Conservation (phyloP, 148 eudicot species). For the Diospyros kaki region DNA sequence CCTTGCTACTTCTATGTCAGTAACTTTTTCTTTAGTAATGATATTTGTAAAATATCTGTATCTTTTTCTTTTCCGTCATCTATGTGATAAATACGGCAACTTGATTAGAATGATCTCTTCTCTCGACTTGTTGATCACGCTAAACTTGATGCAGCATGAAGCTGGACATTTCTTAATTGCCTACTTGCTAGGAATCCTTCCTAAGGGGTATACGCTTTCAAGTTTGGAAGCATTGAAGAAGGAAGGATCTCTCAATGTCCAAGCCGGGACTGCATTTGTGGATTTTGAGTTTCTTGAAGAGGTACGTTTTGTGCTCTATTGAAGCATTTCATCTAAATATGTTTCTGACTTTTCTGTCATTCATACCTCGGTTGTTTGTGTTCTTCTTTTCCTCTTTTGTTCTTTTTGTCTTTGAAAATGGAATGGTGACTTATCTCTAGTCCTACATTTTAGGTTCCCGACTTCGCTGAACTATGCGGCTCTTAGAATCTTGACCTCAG, state of each 20-base stretch:
- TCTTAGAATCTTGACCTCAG: too few species aligned
- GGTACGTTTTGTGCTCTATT: constrained; percentile 29
- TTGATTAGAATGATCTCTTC: constrained; percentile 5
- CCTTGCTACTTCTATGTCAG: background rate
- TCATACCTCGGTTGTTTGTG: background rate
- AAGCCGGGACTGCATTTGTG: constrained; percentile 93
- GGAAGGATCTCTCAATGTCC: constrained; percentile 93
- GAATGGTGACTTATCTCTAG: background rate
- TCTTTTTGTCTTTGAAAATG: background rate
- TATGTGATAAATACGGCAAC: background rate
- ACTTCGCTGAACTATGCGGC: too few species aligned
- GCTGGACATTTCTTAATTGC: constrained; percentile 96
- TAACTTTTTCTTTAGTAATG: background rate
- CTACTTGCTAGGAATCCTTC: constrained; percentile 83
- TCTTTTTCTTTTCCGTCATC: background rate
- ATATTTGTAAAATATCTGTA: background rate
- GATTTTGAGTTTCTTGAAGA: constrained; percentile 86
- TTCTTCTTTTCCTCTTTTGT: background rate
- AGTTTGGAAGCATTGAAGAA: constrained; percentile 74
- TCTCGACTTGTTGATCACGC: background rate
- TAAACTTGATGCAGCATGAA: constrained; percentile 60
- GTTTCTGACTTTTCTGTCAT: background rate
- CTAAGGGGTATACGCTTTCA: constrained; percentile 72
- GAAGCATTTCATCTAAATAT: background rate
- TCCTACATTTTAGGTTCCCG: too few species aligned